A percentile compares a stretch with the other conserved stretches of the same genome.
phyloP scores from a whole-genome alignment of 2,329 filamentous ascomycete genomes.

The Apiospora kogelbergensis region DNA sequence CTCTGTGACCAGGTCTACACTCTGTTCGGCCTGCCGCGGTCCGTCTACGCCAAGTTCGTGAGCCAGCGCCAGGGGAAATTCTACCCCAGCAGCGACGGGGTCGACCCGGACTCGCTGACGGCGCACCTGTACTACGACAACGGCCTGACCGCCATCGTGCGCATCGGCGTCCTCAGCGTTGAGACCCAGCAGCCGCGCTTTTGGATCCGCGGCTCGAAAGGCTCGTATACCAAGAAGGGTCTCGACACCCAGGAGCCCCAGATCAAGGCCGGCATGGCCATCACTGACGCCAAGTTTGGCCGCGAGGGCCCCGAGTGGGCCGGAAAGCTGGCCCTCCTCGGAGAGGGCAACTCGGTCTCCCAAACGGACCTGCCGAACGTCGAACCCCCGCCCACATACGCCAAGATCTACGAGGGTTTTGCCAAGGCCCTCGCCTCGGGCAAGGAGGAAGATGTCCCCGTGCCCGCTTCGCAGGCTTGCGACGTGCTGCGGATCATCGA shows the following conservation, averaged over 20 bases:
- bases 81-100: slow-evolving; percentile 34
- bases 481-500: slow-evolving; percentile 56
- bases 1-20: slow-evolving; percentile 73
- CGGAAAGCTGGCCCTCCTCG: slow-evolving; percentile 58
- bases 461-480: slow-evolving; percentile 51
- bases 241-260: slow-evolving; percentile 78
- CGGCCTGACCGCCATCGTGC: slow-evolving; percentile 66
- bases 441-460: slow-evolving; percentile 50
- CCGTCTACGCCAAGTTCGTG: slow-evolving; percentile 67
- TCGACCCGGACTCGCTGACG: slow-evolving; percentile 58
- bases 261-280: slow-evolving; percentile 62
- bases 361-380: slow-evolving; percentile 56
- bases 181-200: slow-evolving; percentile 71
- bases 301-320: slow-evolving; percentile 58
- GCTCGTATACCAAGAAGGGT: slow-evolving; percentile 70
- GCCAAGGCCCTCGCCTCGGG: slow-evolving; percentile 48
- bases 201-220: slow-evolving; percentile 75
- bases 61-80: slow-evolving; percentile 57
- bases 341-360: slow-evolving; percentile 49
- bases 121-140: slow-evolving; percentile 66
- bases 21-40: slow-evolving; percentile 67
- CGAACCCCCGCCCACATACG: slow-evolving; percentile 67
- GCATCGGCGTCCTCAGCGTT: slow-evolving; percentile 67
- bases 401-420: slow-evolving; percentile 62
- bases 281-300: slow-evolving; percentile 64